A percentile compares a stretch with the other conserved stretches of the same genome.
These are phyloP conservation scores for Lithospermum erythrorhizon DNA, from an alignment of 257 asterid genomes.

Conservation along the genomic window DNA sequence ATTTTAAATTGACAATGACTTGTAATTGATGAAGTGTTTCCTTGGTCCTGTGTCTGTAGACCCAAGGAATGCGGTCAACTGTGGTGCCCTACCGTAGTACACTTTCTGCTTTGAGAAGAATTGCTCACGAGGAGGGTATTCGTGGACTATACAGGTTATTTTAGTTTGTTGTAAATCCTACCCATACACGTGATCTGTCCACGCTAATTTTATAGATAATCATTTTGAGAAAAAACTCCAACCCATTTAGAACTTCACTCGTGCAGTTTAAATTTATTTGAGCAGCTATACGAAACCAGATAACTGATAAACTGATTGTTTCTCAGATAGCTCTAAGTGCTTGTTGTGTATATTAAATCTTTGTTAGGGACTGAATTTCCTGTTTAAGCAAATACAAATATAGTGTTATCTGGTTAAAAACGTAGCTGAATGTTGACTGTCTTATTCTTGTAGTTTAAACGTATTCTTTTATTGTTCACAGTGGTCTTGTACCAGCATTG, in stretches of 20 bases:
- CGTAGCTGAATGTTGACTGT: neutral
- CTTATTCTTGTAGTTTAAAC: neutral
- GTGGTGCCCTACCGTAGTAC: constrained; percentile 70
- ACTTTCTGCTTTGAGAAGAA: constrained; percentile 67
- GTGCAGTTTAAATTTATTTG: too few species aligned
- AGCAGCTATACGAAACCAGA: neutral
- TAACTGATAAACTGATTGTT: neutral
- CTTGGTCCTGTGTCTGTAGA: constrained; percentile 32
- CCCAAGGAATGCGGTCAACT: constrained; percentile 59
- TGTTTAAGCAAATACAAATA: neutral
- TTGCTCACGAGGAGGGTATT: constrained; percentile 75
- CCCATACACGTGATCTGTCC: neutral
- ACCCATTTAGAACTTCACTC: too few species aligned
- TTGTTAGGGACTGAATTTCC: neutral
- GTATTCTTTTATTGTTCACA: constrained; percentile 26
- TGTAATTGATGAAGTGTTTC: too few species aligned
- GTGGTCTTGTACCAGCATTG: constrained; percentile 97
- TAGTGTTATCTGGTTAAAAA: neutral
- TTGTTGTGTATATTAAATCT: too few species aligned
- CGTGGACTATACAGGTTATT: constrained; percentile 85
- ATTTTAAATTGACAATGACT: neutral
- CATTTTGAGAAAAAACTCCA: too few species aligned
- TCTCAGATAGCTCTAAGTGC: neutral
- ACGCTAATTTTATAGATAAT: too few species aligned
- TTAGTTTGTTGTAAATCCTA: constrained; percentile 2